These are phyloP conservation scores for Mycena galopus DNA, from an alignment of 768 basidiomycete species.

Conservation along the genomic window DNA sequence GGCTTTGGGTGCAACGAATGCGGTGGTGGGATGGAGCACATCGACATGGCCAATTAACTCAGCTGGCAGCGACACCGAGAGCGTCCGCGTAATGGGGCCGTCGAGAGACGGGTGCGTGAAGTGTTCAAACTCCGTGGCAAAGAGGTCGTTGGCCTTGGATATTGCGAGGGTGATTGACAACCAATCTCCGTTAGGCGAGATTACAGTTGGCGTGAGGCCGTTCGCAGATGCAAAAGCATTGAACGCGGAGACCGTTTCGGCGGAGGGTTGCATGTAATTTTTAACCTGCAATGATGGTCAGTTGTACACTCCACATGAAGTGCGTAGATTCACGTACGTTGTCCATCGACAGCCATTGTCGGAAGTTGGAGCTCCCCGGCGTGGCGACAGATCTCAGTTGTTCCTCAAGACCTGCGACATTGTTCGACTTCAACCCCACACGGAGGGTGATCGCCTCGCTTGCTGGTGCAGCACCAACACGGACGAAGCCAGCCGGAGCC, in stretches of 20 bases:
- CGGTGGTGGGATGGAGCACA: slow-evolving; percentile 13
- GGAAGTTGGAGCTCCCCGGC: slow-evolving; percentile 9
- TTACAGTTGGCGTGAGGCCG: slow-evolving; percentile 3
- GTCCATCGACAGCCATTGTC: slow-evolving; percentile 17
- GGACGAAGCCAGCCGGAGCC: slow-evolving; percentile 6
- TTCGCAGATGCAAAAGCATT: slow-evolving; percentile 16
- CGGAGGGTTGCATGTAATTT: slow-evolving; percentile 1
- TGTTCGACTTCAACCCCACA: slow-evolving; percentile 4
- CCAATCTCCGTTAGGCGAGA: too few species aligned
- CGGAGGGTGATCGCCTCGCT: not conserved
- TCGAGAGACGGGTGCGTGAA: slow-evolving; percentile 4
- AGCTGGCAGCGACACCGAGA: slow-evolving; percentile 15
- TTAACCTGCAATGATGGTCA: slow-evolving; percentile 5
- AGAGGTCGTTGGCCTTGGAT: slow-evolving; percentile 18
- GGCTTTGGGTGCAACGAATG: not conserved
- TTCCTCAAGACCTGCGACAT: slow-evolving; percentile 1
- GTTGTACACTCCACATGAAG: not conserved
- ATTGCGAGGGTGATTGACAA: slow-evolving; percentile 15
- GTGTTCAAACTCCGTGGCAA: slow-evolving; percentile 6
- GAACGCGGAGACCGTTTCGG: slow-evolving; percentile 7
- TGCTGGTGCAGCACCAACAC: not conserved
- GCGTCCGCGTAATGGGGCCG: not conserved
- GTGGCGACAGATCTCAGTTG: slow-evolving; percentile 3
- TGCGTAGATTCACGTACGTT: not conserved
- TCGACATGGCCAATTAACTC: slow-evolving; percentile 19